Evolutionary conservation across 2,329 filamentous ascomycete species (phyloP), one percentile per base, ranked within the genome.

Genomic region (Cercospora beticola): DNA sequence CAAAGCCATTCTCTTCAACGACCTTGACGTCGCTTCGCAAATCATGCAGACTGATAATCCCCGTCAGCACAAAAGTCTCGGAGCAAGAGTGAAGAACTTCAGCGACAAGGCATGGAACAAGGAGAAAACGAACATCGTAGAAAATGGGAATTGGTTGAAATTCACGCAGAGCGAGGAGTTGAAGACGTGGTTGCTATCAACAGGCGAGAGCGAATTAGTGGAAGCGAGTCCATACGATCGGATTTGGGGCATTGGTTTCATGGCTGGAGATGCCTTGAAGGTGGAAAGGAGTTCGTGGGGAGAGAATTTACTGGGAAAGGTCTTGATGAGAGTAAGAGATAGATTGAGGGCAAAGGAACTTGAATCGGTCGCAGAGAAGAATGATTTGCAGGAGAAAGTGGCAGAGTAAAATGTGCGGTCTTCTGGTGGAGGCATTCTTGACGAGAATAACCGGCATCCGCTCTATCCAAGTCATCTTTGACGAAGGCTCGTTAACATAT

Each of bases 181-280:
- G 43, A 69, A 54, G 46, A 62, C 52, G 6, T 14, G 60, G 18
- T 33, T 72, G 28, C 28, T 72, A 58, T 61, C 62, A 16, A 72
- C 72, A 28, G 68, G 67, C 0, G 60, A 66, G 14, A 21, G 66
- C n/a, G 67, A 69, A 36, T 28, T 72, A 57, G 64, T 66, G 1
- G 67, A 70, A n/a, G 72, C 72, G 5, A 71, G 66, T 54, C 65
- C 68, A 4, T 66, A 52, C 59, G 70, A 71, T 58, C 36, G 59
- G 7, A 67, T 72, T 7, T 73, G 72, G 72, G 72, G 72, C 0
- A 71, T 72, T 46, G 70, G 72, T 0, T 72, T 65, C 18, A 26
- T 28, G n/a, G 69, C 62, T 18, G 46, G 58, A 46, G 56, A 67
- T 8, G 66, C 64, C 16, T 1, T 36, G 28, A 65, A 62, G 10